Evolutionary conservation across 108 stramenopile genomes (phyloP).

Genomic region (Fragilaria radians): DNA sequence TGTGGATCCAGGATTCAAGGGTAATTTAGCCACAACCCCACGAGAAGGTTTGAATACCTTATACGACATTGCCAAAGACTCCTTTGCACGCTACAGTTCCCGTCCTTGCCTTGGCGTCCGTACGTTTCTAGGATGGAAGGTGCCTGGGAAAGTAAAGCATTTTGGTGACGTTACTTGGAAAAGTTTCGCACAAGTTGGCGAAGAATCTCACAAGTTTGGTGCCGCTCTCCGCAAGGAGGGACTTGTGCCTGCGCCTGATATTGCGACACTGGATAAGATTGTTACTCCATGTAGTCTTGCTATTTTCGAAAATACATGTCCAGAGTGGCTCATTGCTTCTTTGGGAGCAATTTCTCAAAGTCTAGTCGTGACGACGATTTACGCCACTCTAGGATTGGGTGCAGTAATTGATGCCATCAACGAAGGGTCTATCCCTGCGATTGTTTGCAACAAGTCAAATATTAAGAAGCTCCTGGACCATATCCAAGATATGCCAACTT

Average conservation of each 20-base stretch:
- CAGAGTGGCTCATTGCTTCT: constrained; percentile 86
- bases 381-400: constrained; percentile 89
- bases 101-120: constrained; percentile 62
- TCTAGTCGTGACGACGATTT: constrained; percentile 81
- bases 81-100: constrained; percentile 38
- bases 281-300: constrained; percentile 75
- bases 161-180: constrained; percentile 59
- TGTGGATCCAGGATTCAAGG: constrained; percentile 42
- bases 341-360: constrained; percentile 76
- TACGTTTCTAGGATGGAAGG: constrained; percentile 64
- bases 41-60: constrained; percentile 58
- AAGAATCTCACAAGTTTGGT: constrained; percentile 64
- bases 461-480: constrained; percentile 46
- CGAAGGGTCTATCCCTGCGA: constrained; percentile 67
- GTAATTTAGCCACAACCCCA: constrained; percentile 35
- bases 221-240: constrained; percentile 67
- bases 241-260: constrained; percentile 48
- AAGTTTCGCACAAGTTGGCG: constrained; percentile 69
- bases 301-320: constrained; percentile 88
- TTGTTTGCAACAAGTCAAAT: constrained; percentile 81
- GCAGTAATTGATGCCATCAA: constrained; percentile 82
- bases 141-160: constrained; percentile 58
- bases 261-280: constrained; percentile 65
- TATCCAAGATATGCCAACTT: constrained; percentile 58
- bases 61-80: constrained; percentile 43